A percentile compares a stretch with the other conserved stretches of the same genome.
These are phyloP conservation scores for Mallotus japonicus DNA, from an alignment of 441 rosid species.

Conservation along the genomic window DNA sequence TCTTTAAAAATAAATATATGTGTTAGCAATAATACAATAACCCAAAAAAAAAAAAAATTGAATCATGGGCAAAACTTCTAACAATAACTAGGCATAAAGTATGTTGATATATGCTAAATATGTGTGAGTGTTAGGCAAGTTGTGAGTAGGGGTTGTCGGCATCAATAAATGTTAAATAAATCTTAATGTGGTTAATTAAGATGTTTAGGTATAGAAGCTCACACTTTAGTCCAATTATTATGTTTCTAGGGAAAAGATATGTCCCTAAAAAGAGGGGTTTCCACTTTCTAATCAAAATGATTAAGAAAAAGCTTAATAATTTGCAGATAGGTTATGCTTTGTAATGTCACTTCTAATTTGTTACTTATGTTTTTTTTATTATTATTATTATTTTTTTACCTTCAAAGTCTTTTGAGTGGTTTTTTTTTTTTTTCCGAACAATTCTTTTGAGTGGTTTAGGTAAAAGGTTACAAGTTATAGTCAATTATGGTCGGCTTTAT, in stretches of 20 bases:
- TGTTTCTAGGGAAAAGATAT: conserved; percentile 19
- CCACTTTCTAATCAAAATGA: conserved; percentile 7
- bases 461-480: conserved; percentile 7
- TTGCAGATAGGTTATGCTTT: neutral
- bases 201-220: conserved; percentile 23
- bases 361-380: conserved; percentile 1
- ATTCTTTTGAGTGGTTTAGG: conserved; percentile 35
- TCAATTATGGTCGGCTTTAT: conserved; percentile 17
- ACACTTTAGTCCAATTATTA: conserved; percentile 11
- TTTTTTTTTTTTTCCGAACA: no score
- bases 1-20: neutral
- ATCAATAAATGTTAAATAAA: conserved; percentile 7
- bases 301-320: conserved; percentile 5
- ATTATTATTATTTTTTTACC: conserved; percentile 1
- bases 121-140: conserved; percentile 35
- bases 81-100: neutral
- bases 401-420: conserved; percentile 24
- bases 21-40: neutral
- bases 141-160: conserved; percentile 26
- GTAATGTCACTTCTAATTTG: neutral
- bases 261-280: conserved; percentile 18
- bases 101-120: no score
- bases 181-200: conserved; percentile 25
- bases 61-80: neutral
- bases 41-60: no score